Conservation (phyloP, 371 early-diverging fungal genomes). For the Mortierella sp. region DNA sequence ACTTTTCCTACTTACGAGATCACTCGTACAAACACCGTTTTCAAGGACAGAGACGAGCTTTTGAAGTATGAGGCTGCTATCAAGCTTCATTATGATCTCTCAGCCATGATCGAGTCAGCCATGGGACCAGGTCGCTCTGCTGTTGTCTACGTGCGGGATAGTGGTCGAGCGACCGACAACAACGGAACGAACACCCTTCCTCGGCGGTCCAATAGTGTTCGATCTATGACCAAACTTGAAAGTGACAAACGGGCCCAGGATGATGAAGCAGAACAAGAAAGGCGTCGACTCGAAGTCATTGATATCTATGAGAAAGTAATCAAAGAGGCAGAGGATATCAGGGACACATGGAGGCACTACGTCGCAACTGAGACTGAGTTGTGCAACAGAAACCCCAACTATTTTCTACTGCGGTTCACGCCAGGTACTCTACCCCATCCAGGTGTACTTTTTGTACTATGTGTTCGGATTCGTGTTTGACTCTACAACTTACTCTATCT, state of each 20-base stretch:
- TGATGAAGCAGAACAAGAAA: conserved; percentile 26
- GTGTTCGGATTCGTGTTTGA: too few relatives aligned
- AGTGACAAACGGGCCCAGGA: background rate
- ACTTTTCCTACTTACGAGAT: conserved; percentile 66
- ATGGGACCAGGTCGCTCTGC: conserved; percentile 38
- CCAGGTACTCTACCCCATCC: conserved; percentile 62
- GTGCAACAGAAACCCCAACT: conserved; percentile 34
- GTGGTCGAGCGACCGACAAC: conserved; percentile 22
- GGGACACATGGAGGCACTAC: conserved; percentile 38
- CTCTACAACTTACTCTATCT: background rate
- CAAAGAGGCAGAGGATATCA: conserved; percentile 25
- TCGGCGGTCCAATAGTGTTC: conserved; percentile 7
- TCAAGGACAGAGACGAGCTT: conserved; percentile 62
- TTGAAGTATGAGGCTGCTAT: conserved; percentile 68
- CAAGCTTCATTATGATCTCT: conserved; percentile 47
- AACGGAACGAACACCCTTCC: background rate
- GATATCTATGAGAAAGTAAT: conserved; percentile 58
- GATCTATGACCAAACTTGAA: conserved; percentile 1
- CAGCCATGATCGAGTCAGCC: conserved; percentile 42
- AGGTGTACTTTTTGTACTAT: too few relatives aligned
- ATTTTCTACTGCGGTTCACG: conserved; percentile 62
- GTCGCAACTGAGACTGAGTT: conserved; percentile 23
- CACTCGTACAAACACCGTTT: conserved; percentile 63
- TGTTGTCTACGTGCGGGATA: conserved; percentile 46
- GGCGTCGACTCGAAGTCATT: conserved; percentile 57